Evolutionary conservation across 2,329 filamentous ascomycete species (phyloP).

Genomic region (Mycosphaerella sp.): DNA sequence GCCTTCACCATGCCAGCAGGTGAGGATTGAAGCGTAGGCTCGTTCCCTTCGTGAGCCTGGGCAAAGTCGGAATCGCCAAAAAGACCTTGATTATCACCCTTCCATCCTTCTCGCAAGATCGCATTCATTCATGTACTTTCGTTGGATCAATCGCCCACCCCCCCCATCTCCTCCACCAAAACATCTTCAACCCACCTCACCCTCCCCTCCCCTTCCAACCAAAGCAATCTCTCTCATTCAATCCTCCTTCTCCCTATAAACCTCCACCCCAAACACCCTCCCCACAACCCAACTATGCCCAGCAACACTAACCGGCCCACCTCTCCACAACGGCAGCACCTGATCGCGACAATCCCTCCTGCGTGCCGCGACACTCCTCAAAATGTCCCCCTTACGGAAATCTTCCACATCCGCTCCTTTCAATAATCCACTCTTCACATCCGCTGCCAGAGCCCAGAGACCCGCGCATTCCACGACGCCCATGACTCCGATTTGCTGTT

Average conservation of each 20-base stretch:
- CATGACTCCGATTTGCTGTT: constrained; percentile 20
- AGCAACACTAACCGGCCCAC: constrained; percentile 32
- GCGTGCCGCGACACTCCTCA: constrained; percentile 28
- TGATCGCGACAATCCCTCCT: constrained; percentile 28
- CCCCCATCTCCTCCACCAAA: too few species aligned
- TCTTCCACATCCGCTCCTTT: constrained; percentile 31
- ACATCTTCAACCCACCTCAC: neutral
- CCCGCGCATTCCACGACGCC: constrained; percentile 31
- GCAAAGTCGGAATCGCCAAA: too few species aligned
- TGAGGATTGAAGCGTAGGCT: too few species aligned
- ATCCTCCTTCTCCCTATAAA: constrained; percentile 29
- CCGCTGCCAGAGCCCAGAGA: constrained; percentile 32
- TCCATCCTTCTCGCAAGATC: too few species aligned
- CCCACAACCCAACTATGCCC: constrained; percentile 34
- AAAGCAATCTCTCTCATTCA: constrained; percentile 13
- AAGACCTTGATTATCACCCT: too few species aligned
- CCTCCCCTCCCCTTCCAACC: too few species aligned
- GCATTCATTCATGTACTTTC: too few species aligned
- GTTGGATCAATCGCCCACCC: too few species aligned
- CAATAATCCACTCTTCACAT: constrained; percentile 29
- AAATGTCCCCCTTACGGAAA: constrained; percentile 31
- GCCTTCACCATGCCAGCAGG: too few species aligned
- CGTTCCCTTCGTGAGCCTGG: too few species aligned
- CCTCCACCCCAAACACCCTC: constrained; percentile 31
- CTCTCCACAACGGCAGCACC: constrained; percentile 35